Conservation (phyloP, 164 flowering plant genomes). For the Vitis amurensis region DNA sequence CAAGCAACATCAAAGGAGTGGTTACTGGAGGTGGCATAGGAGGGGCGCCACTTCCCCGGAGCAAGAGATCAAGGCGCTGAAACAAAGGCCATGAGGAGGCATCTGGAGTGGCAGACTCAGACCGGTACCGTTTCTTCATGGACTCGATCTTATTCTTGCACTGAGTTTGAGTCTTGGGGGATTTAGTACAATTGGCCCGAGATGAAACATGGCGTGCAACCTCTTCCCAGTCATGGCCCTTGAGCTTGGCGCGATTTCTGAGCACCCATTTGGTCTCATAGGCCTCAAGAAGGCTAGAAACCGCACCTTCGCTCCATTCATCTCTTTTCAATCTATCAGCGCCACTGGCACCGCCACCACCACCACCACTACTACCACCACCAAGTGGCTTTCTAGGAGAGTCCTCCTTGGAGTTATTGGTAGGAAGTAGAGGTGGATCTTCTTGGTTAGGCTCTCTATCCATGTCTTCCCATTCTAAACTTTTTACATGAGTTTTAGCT, state of each 20-base stretch:
- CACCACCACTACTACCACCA: conserved; percentile 7
- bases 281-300: conserved; percentile 73
- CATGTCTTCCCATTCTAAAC: conserved; percentile 40
- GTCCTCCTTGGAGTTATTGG: conserved; percentile 18
- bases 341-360: conserved; percentile 22
- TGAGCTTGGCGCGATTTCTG: conserved; percentile 91
- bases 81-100: conserved; percentile 84
- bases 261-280: conserved; percentile 86
- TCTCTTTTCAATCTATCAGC: conserved; percentile 72
- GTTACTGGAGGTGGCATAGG: conserved; percentile 1
- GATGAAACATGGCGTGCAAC: conserved; percentile 75
- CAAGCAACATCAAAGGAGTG: conserved; percentile 26
- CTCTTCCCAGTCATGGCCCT: conserved; percentile 97
- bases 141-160: conserved; percentile 99
- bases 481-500: conserved; percentile 24
- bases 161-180: conserved; percentile 89
- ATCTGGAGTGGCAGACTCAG: conserved; percentile 65
- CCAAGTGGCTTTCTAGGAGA: conserved; percentile 25
- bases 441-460: conserved; percentile 40
- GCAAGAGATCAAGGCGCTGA: conserved; percentile 63
- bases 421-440: conserved; percentile 27
- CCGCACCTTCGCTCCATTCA: conserved; percentile 99
- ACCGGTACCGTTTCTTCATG: conserved; percentile 89
- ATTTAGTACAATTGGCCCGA: conserved; percentile 46
- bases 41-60: conserved; percentile 50